A percentile compares a stretch with the other conserved stretches of the same genome.
Evolutionary conservation across 495 filamentous ascomycete genomes (phyloP).

Genomic region (Penicillium taxi): DNA sequence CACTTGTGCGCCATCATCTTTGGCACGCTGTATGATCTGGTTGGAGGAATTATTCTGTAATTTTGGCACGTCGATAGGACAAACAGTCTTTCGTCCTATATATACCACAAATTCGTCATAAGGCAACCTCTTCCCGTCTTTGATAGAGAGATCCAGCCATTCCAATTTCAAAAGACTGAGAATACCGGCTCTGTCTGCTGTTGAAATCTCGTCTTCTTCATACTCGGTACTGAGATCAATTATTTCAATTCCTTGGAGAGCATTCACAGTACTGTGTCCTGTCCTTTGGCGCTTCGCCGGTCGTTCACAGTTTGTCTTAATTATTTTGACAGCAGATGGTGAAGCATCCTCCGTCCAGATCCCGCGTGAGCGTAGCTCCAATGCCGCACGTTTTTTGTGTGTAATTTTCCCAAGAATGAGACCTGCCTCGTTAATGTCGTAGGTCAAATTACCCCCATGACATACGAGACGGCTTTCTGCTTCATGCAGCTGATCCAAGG

Average conservation of each 20-base stretch:
- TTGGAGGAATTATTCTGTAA: slow-evolving; percentile 6
- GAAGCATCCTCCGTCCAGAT: slow-evolving; percentile 50
- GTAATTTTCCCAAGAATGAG: slow-evolving; percentile 65
- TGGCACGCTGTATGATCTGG: slow-evolving; percentile 47
- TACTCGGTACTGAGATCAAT: slow-evolving; percentile 28
- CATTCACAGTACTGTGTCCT: neutral
- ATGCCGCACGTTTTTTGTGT: slow-evolving; percentile 58
- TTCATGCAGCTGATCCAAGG: slow-evolving; percentile 49
- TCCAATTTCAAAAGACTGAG: slow-evolving; percentile 55
- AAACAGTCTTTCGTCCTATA: slow-evolving; percentile 33
- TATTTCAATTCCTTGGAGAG: slow-evolving; percentile 9
- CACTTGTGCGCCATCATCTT: slow-evolving; percentile 34
- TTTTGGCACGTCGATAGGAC: no score
- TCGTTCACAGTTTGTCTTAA: slow-evolving; percentile 2
- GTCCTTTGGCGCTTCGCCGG: slow-evolving; percentile 21
- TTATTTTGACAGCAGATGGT: neutral
- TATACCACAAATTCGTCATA: slow-evolving; percentile 60
- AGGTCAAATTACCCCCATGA: slow-evolving; percentile 52
- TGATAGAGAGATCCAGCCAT: slow-evolving; percentile 65
- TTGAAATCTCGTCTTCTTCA: slow-evolving; percentile 22
- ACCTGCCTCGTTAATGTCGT: slow-evolving; percentile 62
- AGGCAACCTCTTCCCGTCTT: slow-evolving; percentile 45
- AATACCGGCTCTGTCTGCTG: neutral
- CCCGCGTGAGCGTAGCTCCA: slow-evolving; percentile 66
- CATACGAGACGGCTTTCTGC: slow-evolving; percentile 55